Conservation (phyloP, 805 yeast species). For the Metschnikowia amazonensis region DNA sequence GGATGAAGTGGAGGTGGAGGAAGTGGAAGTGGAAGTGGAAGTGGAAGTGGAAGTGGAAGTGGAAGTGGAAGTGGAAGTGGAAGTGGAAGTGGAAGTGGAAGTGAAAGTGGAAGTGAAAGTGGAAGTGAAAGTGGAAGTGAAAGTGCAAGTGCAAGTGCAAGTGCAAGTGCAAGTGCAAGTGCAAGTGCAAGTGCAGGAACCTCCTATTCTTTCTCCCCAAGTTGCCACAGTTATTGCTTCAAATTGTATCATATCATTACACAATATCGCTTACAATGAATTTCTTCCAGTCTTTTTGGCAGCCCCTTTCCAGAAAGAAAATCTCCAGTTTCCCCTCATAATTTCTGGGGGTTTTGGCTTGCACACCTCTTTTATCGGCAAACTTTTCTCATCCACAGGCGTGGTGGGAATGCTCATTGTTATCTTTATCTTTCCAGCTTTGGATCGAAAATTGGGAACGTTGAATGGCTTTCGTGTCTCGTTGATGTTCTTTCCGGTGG, state of each 20-base stretch:
- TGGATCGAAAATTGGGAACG: conserved; percentile 33
- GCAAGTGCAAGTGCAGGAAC: background rate
- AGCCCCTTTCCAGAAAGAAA: conserved; percentile 23
- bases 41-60: no score
- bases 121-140: no score
- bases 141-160: no score
- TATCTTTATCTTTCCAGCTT: conserved; percentile 28
- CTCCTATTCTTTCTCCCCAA: conserved; percentile 23
- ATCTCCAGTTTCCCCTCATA: conserved; percentile 31
- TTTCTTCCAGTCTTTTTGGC: conserved; percentile 39
- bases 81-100: no score
- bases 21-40: no score
- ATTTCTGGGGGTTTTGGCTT: conserved; percentile 38
- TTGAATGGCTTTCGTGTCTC: conserved; percentile 29
- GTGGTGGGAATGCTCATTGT: conserved; percentile 33
- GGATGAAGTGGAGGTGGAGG: no score
- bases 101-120: no score
- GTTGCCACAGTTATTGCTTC: conserved; percentile 31
- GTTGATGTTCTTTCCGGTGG: conserved; percentile 30
- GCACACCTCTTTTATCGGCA: conserved; percentile 31
- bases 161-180: no score
- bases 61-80: no score
- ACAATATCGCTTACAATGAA: conserved; percentile 31
- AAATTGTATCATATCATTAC: conserved; percentile 34
- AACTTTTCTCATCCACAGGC: conserved; percentile 35